Conservation (phyloP, 1,139 yeast genomes). For the Tardiomyces digboiensis region DNA sequence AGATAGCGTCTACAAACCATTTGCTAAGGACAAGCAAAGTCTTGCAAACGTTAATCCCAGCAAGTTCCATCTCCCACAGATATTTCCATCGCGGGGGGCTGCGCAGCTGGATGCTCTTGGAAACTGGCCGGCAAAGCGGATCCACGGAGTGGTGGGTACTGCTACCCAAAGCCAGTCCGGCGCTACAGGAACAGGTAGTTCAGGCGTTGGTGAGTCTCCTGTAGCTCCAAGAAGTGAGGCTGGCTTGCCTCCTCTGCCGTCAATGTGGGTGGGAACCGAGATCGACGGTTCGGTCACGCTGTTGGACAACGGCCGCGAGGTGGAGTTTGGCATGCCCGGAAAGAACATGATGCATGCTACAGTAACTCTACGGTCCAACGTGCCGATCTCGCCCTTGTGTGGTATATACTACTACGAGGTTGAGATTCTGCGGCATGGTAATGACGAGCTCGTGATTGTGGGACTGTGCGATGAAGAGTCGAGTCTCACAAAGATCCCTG, state of each 20-base stretch:
- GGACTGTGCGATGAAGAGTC: slow-evolving; percentile 25
- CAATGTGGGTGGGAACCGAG: slow-evolving; percentile 14
- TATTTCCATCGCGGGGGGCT: slow-evolving; percentile 17
- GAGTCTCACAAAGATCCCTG: slow-evolving; percentile 30
- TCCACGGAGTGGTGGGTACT: neutral
- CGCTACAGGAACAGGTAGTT: neutral
- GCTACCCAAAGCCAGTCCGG: neutral
- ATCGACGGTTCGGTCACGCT: slow-evolving; percentile 6
- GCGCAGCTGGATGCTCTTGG: slow-evolving; percentile 13
- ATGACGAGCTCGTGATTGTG: slow-evolving; percentile 19
- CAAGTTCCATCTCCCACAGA: slow-evolving; percentile 14
- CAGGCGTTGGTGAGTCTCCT: neutral
- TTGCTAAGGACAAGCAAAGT: neutral
- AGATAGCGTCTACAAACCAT: neutral
- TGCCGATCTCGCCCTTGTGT: slow-evolving; percentile 32
- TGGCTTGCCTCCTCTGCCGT: slow-evolving; percentile 14
- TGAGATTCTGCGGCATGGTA: slow-evolving; percentile 24
- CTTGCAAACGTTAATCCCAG: slow-evolving; percentile 6
- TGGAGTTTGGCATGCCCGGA: slow-evolving; percentile 5
- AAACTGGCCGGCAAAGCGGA: neutral
- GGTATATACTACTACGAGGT: slow-evolving; percentile 55
- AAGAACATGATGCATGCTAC: neutral
- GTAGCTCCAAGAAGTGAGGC: neutral
- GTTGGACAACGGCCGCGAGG: slow-evolving; percentile 6
- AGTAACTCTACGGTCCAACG: slow-evolving; percentile 31